Conservation (phyloP, 2,329 filamentous ascomycete genomes). For the Cytospora mali region DNA sequence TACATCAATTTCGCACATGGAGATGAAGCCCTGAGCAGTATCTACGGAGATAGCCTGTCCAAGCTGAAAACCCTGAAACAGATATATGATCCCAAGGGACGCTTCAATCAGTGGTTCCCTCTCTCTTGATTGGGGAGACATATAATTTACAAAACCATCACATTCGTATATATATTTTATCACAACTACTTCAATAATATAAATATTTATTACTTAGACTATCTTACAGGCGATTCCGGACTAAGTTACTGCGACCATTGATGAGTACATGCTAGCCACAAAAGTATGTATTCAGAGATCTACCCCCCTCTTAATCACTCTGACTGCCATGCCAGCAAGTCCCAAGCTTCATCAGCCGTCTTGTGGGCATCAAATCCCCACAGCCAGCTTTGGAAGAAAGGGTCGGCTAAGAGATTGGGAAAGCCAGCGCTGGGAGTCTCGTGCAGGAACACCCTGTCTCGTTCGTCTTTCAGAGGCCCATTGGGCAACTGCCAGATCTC, state of each 20-base stretch:
- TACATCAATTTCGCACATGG: slow-evolving; percentile 59
- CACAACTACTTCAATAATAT: too few relatives aligned
- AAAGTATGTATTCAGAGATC: too few relatives aligned
- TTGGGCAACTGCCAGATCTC: slow-evolving; percentile 31
- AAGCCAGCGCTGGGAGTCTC: slow-evolving; percentile 30
- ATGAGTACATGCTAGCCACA: too few relatives aligned
- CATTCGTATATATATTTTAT: too few relatives aligned
- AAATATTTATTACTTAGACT: too few relatives aligned
- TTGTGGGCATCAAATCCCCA: slow-evolving; percentile 30
- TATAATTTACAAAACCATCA: too few relatives aligned
- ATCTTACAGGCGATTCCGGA: too few relatives aligned
- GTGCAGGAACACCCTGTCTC: slow-evolving; percentile 28
- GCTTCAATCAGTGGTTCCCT: slow-evolving; percentile 38
- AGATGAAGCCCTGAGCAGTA: slow-evolving; percentile 43
- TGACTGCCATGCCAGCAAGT: slow-evolving; percentile 24
- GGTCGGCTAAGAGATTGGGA: slow-evolving; percentile 31
- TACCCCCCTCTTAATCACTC: too few relatives aligned
- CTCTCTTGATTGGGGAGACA: neutral
- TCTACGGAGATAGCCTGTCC: slow-evolving; percentile 50
- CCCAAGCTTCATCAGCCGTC: slow-evolving; percentile 30
- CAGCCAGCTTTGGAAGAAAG: slow-evolving; percentile 32
- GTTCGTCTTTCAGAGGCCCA: slow-evolving; percentile 30
- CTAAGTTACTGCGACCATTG: too few relatives aligned
- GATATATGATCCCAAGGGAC: slow-evolving; percentile 49
- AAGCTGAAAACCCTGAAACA: slow-evolving; percentile 49